phyloP scores from a whole-genome alignment of 73 alveolate species.

The Durusdinium trenchii region DNA sequence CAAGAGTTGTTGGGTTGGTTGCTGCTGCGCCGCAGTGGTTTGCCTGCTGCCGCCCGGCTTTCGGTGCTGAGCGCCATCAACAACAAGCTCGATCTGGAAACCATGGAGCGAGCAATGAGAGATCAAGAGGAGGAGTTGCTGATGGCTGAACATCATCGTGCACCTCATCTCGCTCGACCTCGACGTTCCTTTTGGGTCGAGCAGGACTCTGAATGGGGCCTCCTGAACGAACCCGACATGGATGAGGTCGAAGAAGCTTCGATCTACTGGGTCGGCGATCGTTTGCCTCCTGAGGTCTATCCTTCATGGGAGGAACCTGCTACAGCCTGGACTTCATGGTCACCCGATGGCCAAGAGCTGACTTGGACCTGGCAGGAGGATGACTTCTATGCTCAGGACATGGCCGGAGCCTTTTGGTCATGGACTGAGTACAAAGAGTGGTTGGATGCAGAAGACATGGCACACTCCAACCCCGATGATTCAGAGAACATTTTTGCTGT shows the following conservation, averaged over 20 bases:
- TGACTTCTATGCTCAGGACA: slow-evolving; percentile 1
- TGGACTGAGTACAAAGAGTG: slow-evolving; percentile 39
- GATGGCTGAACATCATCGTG: not conserved
- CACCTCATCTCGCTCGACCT: not conserved
- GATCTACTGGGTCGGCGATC: too few species aligned
- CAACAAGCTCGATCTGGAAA: not conserved
- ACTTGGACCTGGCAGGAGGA: not conserved
- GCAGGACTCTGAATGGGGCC: slow-evolving; percentile 28
- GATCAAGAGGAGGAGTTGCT: slow-evolving; percentile 51
- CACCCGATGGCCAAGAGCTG: not conserved
- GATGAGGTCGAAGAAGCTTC: not conserved
- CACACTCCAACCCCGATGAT: not conserved
- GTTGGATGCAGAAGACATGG: not conserved
- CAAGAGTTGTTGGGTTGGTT: slow-evolving; percentile 46
- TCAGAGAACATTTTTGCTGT: not conserved
- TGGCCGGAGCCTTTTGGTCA: slow-evolving; percentile 1
- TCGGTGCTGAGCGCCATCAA: not conserved
- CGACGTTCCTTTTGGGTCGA: slow-evolving; percentile 48
- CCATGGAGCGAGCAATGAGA: slow-evolving; percentile 14
- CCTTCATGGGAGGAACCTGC: too few species aligned
- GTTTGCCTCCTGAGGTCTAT: slow-evolving; percentile 11
- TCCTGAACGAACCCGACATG: not conserved
- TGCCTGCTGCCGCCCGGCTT: not conserved
- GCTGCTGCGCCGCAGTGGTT: not conserved
- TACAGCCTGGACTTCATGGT: not conserved